Conservation (phyloP, 2,329 filamentous ascomycete genomes). For the Fusarium sp. region DNA sequence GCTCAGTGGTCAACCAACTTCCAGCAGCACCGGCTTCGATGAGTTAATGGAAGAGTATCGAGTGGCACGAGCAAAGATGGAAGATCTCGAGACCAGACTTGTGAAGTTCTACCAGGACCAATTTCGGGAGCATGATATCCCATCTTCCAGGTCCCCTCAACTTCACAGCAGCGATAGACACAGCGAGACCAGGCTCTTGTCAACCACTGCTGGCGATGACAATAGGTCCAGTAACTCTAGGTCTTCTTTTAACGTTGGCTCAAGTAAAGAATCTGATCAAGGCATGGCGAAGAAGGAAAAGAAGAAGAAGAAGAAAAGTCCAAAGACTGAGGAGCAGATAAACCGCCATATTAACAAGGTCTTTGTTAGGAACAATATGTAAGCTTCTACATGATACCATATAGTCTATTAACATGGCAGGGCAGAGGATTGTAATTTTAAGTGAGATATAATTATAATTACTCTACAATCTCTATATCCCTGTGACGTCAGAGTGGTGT, state of each 20-base stretch:
- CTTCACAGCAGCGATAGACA: not conserved
- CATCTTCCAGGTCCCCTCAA: not conserved
- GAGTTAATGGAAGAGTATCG: not conserved
- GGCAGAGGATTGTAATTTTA: not conserved
- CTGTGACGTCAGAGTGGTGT: too few species aligned
- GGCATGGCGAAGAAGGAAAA: not conserved
- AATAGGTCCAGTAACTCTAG: too few species aligned
- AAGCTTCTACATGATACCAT: not conserved
- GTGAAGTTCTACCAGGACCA: not conserved
- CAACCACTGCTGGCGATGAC: not conserved
- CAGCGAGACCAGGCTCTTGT: too few species aligned
- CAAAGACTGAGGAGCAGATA: constrained; percentile 11
- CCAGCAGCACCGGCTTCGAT: not conserved
- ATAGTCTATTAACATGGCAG: too few species aligned
- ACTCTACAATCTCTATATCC: too few species aligned
- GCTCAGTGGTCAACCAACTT: not conserved
- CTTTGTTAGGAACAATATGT: not conserved
- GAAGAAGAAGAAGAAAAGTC: not conserved
- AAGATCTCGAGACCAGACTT: not conserved
- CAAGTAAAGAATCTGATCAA: too few species aligned
- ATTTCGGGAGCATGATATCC: not conserved
- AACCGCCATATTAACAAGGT: constrained; percentile 19
- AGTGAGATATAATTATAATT: not conserved
- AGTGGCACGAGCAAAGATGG: not conserved
- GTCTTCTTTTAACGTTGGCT: too few species aligned